Base-by-base conservation (phyloP, 495 filamentous ascomycete genomes). In the Cudoniella acicularis region DNA sequence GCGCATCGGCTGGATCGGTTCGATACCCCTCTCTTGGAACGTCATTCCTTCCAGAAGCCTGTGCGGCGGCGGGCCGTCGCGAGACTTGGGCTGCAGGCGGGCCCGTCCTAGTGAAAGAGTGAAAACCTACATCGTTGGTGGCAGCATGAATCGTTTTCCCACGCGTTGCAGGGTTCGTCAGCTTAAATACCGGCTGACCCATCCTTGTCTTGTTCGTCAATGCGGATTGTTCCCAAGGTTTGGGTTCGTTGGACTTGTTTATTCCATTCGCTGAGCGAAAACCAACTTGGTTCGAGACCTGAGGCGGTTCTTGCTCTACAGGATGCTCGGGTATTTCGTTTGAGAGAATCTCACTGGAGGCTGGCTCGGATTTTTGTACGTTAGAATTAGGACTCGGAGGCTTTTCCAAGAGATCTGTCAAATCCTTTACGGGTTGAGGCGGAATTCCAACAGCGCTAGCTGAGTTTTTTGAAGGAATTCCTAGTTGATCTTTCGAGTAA, bases 111-210 rank as follows among this genome's bases (percentile, higher is more conserved):
- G 25, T 66, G 42, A 50, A 60, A 17, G 23, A 42, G 13, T 54
- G 58, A 55, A 18, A 45, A 8, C 41, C 17, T 18, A 36, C 40
- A 45, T 62, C 49, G 1, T 56, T 63, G 11, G 10, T 61, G 18
- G 26, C 48, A 17, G 57, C 53, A 18, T 57, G 60, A 17, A 60
- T 17, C 4, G 56, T 58, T 50, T 56, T 52, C 17, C 78, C 78
- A 52, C 77, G 72, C 8, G 75, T 76, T 10, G 77, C 79, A 27
- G 77, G 77, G 63, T 79, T 81, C 10, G 54, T 50, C 24, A 71
- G 56, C 10, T 49, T 61, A 57, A 24, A 20, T 50, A 49, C 52
- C n/a, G 57, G 52, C 20, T 40, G 48, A 17, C 23, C 18, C 41
- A 25, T 0, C 11, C 18, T 30, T 49, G 36, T 59, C 10, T 41